Base-by-base conservation (phyloP, 345 rosid genomes). In the Punica granatum region DNA sequence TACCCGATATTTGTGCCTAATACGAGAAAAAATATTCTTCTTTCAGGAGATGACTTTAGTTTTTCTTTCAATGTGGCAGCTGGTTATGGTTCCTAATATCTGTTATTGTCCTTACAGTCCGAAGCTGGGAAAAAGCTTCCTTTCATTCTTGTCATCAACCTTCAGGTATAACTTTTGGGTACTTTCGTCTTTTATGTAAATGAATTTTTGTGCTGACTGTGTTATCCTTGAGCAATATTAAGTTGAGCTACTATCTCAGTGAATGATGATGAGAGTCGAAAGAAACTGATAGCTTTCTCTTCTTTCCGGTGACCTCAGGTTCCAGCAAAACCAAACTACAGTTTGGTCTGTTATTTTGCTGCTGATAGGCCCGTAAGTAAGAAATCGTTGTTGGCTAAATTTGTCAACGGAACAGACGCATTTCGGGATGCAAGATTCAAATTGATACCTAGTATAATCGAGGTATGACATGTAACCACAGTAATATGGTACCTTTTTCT, bases 251-350 rank as follows among this genome's bases (percentile, higher is more conserved):
- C 26, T 62, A 21, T 7, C n/a, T 32, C 30, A 60, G 36, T 62
- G 37, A 34, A 62, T 62, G 39, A 23, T 33, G 25, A 19, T 19
- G 42, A 19, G n/a, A 62, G 65, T 62, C 3, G 37, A 21, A 25
- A n/a, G 19, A 1, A 7, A 36, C 44, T 36, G 63, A 63, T 68
- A 32, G 66, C 34, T 34, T 63, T 32, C 14, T 67, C 51, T 44
- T 9, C 33, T 19, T 67, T 63, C 65, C 64, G 49, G 16, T 53
- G 21, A 48, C 79, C 71, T 63, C 84, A 94, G 99, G 81, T 94
- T 73, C 99, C 99, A 14, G 95, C 92, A 59, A 94, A 83, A 78
- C 98, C 99, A 49, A 88, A 91, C 81, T 89, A 94, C 75, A 86
- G 92, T 78, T 72, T 94, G 88, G 96, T 91, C 60, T 82, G 88